Conservation (phyloP, 2,329 filamentous ascomycete genomes). For the Aureobasidium sp. region DNA sequence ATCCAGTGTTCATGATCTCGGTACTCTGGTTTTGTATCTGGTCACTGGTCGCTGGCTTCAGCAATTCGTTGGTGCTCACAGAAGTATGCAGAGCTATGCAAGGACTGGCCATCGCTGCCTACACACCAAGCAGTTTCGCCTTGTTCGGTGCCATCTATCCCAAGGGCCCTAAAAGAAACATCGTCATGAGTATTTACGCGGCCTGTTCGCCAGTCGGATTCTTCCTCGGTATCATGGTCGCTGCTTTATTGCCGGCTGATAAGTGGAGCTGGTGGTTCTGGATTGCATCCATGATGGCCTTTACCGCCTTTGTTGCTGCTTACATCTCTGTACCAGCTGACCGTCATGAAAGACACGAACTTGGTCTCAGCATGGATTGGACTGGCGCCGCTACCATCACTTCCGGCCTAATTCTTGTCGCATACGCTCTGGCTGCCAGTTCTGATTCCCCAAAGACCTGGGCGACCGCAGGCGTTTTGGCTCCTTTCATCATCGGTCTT, state of each 20-base stretch:
- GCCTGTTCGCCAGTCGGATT: slow-evolving; percentile 41
- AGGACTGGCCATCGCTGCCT: slow-evolving; percentile 40
- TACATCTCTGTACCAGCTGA: slow-evolving; percentile 38
- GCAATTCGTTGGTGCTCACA: slow-evolving; percentile 28
- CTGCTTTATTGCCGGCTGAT: slow-evolving; percentile 32
- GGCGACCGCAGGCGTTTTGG: slow-evolving; percentile 32
- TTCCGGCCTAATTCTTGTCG: slow-evolving; percentile 36
- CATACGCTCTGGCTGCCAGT: slow-evolving; percentile 38
- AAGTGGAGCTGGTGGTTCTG: slow-evolving; percentile 39
- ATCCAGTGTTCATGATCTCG: slow-evolving; percentile 38
- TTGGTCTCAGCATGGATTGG: slow-evolving; percentile 42
- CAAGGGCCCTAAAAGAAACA: slow-evolving; percentile 34
- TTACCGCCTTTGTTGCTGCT: slow-evolving; percentile 32
- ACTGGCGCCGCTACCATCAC: slow-evolving; percentile 37
- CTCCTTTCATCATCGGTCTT: slow-evolving; percentile 33
- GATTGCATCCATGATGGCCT: slow-evolving; percentile 33
- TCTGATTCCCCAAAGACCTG: slow-evolving; percentile 33
- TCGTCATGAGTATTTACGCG: slow-evolving; percentile 39
- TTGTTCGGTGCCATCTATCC: slow-evolving; percentile 38
- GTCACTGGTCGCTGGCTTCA: slow-evolving; percentile 38
- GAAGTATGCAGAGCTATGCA: slow-evolving; percentile 40
- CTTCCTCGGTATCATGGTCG: slow-evolving; percentile 38
- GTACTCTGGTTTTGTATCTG: slow-evolving; percentile 38
- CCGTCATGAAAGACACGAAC: slow-evolving; percentile 31
- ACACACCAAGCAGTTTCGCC: slow-evolving; percentile 37